Percentiles rank a stretch among this genome's conserved stretches.
Evolutionary conservation across 2,329 filamentous ascomycete species (phyloP).

Genomic region (Diaporthe sp.): DNA sequence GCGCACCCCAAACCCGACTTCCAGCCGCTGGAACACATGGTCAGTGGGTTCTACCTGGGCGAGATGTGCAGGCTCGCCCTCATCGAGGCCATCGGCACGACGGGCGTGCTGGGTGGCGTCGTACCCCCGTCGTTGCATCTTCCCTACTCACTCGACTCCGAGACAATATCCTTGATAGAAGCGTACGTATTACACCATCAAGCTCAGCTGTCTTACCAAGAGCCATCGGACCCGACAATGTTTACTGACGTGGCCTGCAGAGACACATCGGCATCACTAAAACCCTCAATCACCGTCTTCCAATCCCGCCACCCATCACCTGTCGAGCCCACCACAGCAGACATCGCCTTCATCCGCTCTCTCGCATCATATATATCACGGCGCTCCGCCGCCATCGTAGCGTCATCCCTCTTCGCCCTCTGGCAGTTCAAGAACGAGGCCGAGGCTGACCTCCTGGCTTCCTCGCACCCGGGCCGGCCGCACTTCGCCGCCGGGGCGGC

Average conservation of each 20-base stretch:
- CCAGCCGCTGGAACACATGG: constrained; percentile 71
- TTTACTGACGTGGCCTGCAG: constrained; percentile 43
- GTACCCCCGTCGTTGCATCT: constrained; percentile 63
- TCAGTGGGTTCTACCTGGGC: constrained; percentile 74
- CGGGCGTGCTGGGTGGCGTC: constrained; percentile 65
- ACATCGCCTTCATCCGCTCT: constrained; percentile 62
- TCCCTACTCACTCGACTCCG: constrained; percentile 69
- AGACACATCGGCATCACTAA: constrained; percentile 55
- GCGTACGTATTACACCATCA: constrained; percentile 57
- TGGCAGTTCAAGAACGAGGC: constrained; percentile 65
- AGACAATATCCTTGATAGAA: constrained; percentile 68
- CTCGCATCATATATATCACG: constrained; percentile 66
- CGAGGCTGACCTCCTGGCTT: constrained; percentile 57
- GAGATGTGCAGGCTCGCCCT: constrained; percentile 70
- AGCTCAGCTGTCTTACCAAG: background rate
- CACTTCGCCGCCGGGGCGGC: constrained; percentile 56
- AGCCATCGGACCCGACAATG: background rate
- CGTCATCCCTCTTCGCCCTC: constrained; percentile 67
- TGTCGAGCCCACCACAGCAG: constrained; percentile 51
- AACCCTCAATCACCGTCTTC: constrained; percentile 60
- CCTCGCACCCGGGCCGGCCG: background rate
- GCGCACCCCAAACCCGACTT: constrained; percentile 67
- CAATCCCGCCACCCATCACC: constrained; percentile 59
- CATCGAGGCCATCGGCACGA: constrained; percentile 66
- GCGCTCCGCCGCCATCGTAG: constrained; percentile 69